These are phyloP conservation scores for Barnettozyma botsteinii DNA, from an alignment of 805 yeast species.

Conservation along the genomic window DNA sequence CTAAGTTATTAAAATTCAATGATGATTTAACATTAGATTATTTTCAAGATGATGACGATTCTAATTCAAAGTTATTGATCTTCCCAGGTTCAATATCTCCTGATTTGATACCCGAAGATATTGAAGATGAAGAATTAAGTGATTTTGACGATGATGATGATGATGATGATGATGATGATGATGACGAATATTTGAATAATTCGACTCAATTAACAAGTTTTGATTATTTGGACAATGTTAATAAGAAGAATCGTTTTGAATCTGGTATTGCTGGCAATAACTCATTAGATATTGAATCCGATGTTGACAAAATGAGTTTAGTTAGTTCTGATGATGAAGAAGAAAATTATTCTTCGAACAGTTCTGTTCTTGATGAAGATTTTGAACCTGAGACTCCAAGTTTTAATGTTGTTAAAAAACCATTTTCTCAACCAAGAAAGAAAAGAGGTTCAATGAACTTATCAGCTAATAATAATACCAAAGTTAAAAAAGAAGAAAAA, in stretches of 20 bases:
- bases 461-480: neutral
- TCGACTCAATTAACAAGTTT: neutral
- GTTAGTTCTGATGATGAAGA: conserved; percentile 31
- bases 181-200: too few relatives aligned
- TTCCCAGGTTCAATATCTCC: conserved; percentile 17
- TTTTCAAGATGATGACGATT: conserved; percentile 21
- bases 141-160: conserved; percentile 18
- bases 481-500: neutral
- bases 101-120: conserved; percentile 20
- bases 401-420: conserved; percentile 2
- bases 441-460: neutral
- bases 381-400: conserved; percentile 16
- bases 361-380: conserved; percentile 20
- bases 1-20: conserved; percentile 23
- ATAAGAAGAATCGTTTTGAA: too few relatives aligned
- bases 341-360: conserved; percentile 27
- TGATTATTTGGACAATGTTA: neutral
- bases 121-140: conserved; percentile 23
- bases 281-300: conserved; percentile 31
- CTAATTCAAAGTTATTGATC: conserved; percentile 15
- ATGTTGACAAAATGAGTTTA: conserved; percentile 38
- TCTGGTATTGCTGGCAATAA: conserved; percentile 9
- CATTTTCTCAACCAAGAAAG: neutral
- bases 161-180: conserved; percentile 6
- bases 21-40: conserved; percentile 24